Evolutionary conservation across 2,329 filamentous ascomycete genomes (phyloP).

Genomic region (Blumeria hordei): DNA sequence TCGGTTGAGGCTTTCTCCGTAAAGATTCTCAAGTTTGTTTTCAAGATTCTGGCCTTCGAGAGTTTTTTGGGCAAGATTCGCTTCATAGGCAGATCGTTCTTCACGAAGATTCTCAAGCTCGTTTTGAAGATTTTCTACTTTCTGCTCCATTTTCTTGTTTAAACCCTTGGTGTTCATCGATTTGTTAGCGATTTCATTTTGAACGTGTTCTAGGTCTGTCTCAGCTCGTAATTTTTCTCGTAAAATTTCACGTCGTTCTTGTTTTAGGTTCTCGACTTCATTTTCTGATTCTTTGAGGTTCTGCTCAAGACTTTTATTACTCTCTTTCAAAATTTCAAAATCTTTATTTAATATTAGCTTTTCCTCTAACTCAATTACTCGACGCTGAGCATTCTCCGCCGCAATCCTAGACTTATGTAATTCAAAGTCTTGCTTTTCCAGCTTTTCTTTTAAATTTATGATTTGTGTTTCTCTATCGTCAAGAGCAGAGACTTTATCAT

Average conservation of each 20-base stretch:
- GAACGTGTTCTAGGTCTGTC: constrained; percentile 36
- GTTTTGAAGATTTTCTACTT: constrained; percentile 36
- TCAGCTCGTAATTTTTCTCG: constrained; percentile 32
- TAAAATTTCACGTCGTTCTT: constrained; percentile 27
- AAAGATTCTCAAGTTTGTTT: constrained; percentile 18
- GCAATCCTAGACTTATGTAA: constrained; percentile 32
- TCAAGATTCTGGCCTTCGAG: constrained; percentile 18
- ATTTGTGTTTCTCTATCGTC: constrained; percentile 54
- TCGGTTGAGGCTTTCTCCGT: constrained; percentile 11
- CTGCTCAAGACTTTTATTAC: constrained; percentile 32
- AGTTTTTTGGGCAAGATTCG: constrained; percentile 20
- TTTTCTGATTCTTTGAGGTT: constrained; percentile 28
- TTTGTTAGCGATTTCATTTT: constrained; percentile 58
- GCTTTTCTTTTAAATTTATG: constrained; percentile 34
- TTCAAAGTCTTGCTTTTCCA: constrained; percentile 26
- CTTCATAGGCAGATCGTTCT: constrained; percentile 19
- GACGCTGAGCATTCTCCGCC: constrained; percentile 28
- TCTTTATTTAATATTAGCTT: constrained; percentile 27
- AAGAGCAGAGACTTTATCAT: constrained; percentile 50
- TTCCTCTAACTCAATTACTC: constrained; percentile 30
- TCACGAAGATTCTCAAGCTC: constrained; percentile 31
- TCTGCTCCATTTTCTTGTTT: constrained; percentile 52
- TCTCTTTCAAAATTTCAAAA: constrained; percentile 13
- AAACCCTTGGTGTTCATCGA: constrained; percentile 53
- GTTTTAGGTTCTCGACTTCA: constrained; percentile 28